These are phyloP conservation scores for Adansonia rubrostipa DNA, from an alignment of 441 rosid genomes.

Conservation along the genomic window DNA sequence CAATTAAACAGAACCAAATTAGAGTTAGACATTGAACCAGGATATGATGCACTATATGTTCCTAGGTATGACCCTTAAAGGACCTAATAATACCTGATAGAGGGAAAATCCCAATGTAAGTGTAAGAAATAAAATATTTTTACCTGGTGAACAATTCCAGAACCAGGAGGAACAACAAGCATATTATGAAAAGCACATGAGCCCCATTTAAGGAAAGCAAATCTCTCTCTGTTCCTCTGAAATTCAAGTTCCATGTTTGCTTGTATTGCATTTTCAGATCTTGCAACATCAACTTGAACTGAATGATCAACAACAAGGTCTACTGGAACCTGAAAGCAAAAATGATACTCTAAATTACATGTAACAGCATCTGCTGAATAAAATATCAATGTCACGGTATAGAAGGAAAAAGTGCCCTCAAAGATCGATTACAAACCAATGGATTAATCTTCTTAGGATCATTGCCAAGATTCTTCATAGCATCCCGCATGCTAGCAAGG, in stretches of 20 bases:
- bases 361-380: not conserved
- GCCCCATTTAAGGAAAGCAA: slow-evolving; percentile 73
- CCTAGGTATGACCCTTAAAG: not conserved
- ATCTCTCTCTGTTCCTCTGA: slow-evolving; percentile 62
- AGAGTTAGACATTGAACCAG: not conserved
- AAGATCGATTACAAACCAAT: slow-evolving; percentile 47
- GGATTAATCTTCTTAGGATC: slow-evolving; percentile 72
- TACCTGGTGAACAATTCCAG: slow-evolving; percentile 77
- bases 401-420: not conserved
- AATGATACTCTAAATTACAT: not conserved
- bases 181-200: slow-evolving; percentile 62
- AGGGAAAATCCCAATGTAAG: not conserved
- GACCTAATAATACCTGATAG: not conserved
- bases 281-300: slow-evolving; percentile 68
- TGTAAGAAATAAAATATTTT: slow-evolving; percentile 17
- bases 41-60: not conserved
- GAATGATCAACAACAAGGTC: slow-evolving; percentile 70
- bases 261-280: slow-evolving; percentile 58
- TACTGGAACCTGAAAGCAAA: slow-evolving; percentile 54
- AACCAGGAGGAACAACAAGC: slow-evolving; percentile 76
- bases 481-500: slow-evolving; percentile 71
- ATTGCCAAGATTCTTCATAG: slow-evolving; percentile 58
- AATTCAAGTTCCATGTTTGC: slow-evolving; percentile 60
- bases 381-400: not conserved
- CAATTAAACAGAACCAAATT: slow-evolving; percentile 1